These are phyloP conservation scores for Scenedesmus sp. DNA, from an alignment of 163 green algal species.

Conservation along the genomic window DNA sequence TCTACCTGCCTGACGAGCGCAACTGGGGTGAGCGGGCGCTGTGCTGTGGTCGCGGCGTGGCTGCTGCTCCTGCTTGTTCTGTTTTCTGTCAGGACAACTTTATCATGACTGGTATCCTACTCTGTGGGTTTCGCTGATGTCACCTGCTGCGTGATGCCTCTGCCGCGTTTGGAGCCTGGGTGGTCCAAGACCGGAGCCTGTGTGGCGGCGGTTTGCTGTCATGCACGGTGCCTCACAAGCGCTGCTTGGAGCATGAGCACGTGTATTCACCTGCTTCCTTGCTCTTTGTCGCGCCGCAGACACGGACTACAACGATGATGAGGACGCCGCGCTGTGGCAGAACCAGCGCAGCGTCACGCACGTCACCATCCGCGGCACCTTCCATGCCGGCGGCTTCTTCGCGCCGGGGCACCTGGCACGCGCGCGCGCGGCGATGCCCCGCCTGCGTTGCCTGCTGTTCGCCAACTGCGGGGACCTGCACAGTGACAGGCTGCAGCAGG, in stretches of 20 bases:
- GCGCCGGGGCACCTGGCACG: not conserved
- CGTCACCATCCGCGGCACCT: constrained; percentile 27
- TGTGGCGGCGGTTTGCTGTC: too few relatives aligned
- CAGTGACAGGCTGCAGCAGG: not conserved
- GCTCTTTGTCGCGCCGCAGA: constrained; percentile 20
- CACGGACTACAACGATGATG: constrained; percentile 47
- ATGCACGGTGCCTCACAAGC: too few relatives aligned
- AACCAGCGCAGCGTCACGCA: constrained; percentile 12
- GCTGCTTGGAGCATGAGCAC: too few relatives aligned
- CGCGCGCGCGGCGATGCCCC: not conserved
- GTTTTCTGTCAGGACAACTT: too few relatives aligned
- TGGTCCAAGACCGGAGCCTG: too few relatives aligned
- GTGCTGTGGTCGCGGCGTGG: not conserved
- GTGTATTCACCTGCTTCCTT: too few relatives aligned
- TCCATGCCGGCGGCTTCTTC: constrained; percentile 49
- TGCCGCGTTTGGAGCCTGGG: too few relatives aligned
- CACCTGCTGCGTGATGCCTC: too few relatives aligned
- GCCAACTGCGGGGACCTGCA: constrained; percentile 15
- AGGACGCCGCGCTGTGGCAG: constrained; percentile 40
- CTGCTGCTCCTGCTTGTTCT: too few relatives aligned
- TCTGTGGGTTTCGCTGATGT: not conserved
- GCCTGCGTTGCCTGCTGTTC: not conserved
- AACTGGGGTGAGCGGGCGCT: constrained; percentile 35
- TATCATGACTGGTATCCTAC: too few relatives aligned
- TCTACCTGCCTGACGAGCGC: constrained; percentile 48